These are phyloP conservation scores for Mycena olivaceomarginata DNA, from an alignment of 768 basidiomycete genomes.

Conservation along the genomic window DNA sequence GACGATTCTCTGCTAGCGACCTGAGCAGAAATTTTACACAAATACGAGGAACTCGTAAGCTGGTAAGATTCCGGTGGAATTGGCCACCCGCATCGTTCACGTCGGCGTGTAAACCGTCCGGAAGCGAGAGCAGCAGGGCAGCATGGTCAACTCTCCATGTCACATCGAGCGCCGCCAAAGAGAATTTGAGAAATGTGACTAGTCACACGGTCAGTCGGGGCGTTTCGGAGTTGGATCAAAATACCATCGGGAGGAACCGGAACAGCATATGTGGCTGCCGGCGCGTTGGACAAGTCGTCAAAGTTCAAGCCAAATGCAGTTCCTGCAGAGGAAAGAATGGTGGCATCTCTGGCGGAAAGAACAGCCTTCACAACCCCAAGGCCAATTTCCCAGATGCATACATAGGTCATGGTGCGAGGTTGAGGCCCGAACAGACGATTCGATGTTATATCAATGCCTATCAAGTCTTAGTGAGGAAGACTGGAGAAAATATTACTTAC, in stretches of 20 bases:
- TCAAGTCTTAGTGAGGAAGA: not conserved
- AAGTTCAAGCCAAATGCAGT: conserved; percentile 82
- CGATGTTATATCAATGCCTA: conserved; percentile 87
- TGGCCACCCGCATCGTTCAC: conserved; percentile 86
- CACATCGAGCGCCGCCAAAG: conserved; percentile 71
- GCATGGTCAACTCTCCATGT: conserved; percentile 73
- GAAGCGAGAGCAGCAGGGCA: conserved; percentile 73
- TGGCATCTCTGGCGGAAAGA: conserved; percentile 72
- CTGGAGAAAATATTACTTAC: conserved; percentile 48
- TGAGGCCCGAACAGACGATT: conserved; percentile 94
- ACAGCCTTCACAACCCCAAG: conserved; percentile 78
- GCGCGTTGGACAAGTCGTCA: conserved; percentile 86
- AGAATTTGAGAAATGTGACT: conserved; percentile 92
- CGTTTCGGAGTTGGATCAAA: conserved; percentile 45
- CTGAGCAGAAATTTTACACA: conserved; percentile 70
- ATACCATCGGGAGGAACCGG: conserved; percentile 87
- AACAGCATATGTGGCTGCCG: conserved; percentile 79
- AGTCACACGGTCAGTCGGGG: conserved; percentile 7
- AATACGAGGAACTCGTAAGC: conserved; percentile 72
- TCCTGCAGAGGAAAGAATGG: conserved; percentile 70
- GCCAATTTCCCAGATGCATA: conserved; percentile 95
- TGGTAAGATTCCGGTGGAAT: conserved; percentile 78
- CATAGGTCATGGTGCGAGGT: conserved; percentile 89
- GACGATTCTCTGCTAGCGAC: conserved; percentile 59
- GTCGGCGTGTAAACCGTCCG: conserved; percentile 78